A percentile compares a stretch with the other conserved stretches of the same genome.
These are phyloP conservation scores for Megacollybia marginata DNA, from an alignment of 768 basidiomycete genomes.

Conservation along the genomic window DNA sequence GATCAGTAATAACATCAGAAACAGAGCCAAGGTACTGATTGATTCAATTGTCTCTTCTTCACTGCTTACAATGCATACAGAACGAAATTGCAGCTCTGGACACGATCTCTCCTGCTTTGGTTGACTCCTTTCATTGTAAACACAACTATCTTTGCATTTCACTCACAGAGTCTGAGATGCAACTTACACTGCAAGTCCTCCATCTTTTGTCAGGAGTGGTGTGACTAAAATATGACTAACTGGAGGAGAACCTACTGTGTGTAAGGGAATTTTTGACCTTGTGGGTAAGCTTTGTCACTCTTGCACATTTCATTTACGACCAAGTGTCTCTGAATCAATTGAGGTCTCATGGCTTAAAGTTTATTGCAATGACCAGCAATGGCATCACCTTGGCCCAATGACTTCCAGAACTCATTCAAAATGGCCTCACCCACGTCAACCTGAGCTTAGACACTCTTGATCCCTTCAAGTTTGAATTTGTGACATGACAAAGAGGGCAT, in stretches of 20 bases:
- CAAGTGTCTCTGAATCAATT: conserved; percentile 57
- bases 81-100: conserved; percentile 52
- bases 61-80: conserved; percentile 22
- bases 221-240: conserved; percentile 85
- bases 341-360: conserved; percentile 51
- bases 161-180: conserved; percentile 78
- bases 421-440: conserved; percentile 74
- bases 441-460: conserved; percentile 77
- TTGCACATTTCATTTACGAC: conserved; percentile 2
- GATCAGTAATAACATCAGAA: no score
- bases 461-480: conserved; percentile 81
- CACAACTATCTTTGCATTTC: conserved; percentile 90
- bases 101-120: conserved; percentile 34
- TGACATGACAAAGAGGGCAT: conserved; percentile 74
- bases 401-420: conserved; percentile 57
- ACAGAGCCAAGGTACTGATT: no score
- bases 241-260: conserved; percentile 81
- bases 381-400: conserved; percentile 70
- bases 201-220: conserved; percentile 77
- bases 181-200: conserved; percentile 82
- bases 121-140: conserved; percentile 57
- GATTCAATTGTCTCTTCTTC: no score
- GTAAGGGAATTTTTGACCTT: conserved; percentile 66
- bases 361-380: conserved; percentile 85
- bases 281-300: conserved; percentile 39